Evolutionary conservation across 192 early-diverging fungal genomes (phyloP), one percentile per base, ranked within the genome.

Genomic region (Coemansia sp.): DNA sequence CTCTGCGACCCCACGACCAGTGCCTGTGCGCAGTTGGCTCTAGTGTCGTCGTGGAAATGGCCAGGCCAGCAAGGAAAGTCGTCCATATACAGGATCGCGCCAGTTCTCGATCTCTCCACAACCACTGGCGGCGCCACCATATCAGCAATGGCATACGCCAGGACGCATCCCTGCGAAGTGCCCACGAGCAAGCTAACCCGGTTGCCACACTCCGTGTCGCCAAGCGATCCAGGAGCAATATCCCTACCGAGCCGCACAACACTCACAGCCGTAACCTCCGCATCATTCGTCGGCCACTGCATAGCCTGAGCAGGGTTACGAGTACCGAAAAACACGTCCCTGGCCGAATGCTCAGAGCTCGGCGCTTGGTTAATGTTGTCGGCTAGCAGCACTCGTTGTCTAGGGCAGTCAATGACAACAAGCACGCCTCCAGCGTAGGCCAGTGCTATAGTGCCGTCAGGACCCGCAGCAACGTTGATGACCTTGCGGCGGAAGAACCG

Each of bases 301-400:
- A 12, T 43, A 21, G 14, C 8, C 34, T 12, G 48, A 34, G 3
- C 23, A 6, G 18, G 9, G 20, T 18, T 58, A 8, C 20, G 34
- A 58, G 56, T 21, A 8, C 56, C 56, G n/a, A 58, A 37, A 37
- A 73, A 73, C 18, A 73, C 31, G 20, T 62, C 60, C 8, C 14
- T 48, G 16, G 64, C 55, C 1, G 57, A 53, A 2, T 57, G 59
- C 25, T 10, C 21, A 3, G 59, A 28, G 0, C 39, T 39, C 4
- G 77, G 72, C 1, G 45, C 21, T 26, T 65, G 62, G 56, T 80
- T 80, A 16, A 80, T 64, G 37, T 80, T 80, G 62, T 80, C 77
- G 0, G 48, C 61, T 38, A 80, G 42, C 12, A 80, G 50, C 31
- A 66, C 64, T 14, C 50, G 25, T 43, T 80, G 77, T 23, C 47